Conservation (phyloP, 2,329 filamentous ascomycete species). For the Polychaeton citri region DNA sequence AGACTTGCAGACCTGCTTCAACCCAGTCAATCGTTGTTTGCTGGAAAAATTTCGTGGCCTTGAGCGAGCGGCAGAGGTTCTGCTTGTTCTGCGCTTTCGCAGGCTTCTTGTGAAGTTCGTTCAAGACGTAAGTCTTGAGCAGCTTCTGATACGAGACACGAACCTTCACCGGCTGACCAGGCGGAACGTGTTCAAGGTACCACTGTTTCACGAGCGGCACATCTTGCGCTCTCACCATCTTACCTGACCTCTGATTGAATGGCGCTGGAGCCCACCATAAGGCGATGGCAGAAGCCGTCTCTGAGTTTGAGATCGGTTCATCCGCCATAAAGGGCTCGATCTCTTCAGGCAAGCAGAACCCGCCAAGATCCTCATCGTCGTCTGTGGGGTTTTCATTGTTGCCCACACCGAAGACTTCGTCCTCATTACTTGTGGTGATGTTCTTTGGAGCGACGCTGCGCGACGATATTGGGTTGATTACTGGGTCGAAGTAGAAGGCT, state of each 20-base stretch:
- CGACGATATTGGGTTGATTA: constrained; percentile 94
- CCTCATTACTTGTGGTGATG: constrained; percentile 80
- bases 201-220: constrained; percentile 95
- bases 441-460: constrained; percentile 90
- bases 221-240: constrained; percentile 94
- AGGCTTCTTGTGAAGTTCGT: constrained; percentile 90
- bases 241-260: constrained; percentile 84
- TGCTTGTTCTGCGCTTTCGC: constrained; percentile 95
- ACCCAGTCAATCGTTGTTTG: constrained; percentile 99
- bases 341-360: constrained; percentile 65
- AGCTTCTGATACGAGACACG: constrained; percentile 97
- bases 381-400: constrained; percentile 66
- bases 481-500: constrained; percentile 95
- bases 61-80: constrained; percentile 75
- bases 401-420: constrained; percentile 76
- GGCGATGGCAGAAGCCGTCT: constrained; percentile 82
- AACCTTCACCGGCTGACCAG: constrained; percentile 87
- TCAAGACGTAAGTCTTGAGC: constrained; percentile 88
- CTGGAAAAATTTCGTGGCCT: constrained; percentile 98
- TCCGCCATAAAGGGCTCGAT: constrained; percentile 82
- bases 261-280: constrained; percentile 98
- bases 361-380: constrained; percentile 15
- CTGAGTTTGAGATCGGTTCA: constrained; percentile 75
- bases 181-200: constrained; percentile 92
- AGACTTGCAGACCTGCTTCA: constrained; percentile 94